These are phyloP conservation scores for Exophiala phaeomuriformis DNA, from an alignment of 2,329 filamentous ascomycete species.

Conservation along the genomic window DNA sequence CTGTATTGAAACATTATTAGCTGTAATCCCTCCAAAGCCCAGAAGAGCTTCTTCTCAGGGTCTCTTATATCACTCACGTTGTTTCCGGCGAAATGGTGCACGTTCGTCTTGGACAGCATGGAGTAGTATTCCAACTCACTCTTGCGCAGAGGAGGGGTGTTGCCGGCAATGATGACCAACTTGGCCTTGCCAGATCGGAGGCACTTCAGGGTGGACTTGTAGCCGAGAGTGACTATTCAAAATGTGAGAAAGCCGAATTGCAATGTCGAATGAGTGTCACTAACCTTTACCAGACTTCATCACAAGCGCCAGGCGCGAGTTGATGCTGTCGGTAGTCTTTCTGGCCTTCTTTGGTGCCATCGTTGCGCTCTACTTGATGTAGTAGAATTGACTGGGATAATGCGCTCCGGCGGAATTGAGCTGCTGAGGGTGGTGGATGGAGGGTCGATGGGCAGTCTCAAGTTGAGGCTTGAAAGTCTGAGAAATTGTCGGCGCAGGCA, in stretches of 20 bases:
- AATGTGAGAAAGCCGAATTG: slow-evolving; percentile 7
- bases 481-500: neutral
- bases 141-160: slow-evolving; percentile 97
- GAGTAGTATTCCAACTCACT: slow-evolving; percentile 76
- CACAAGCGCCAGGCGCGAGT: slow-evolving; percentile 61
- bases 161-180: slow-evolving; percentile 91
- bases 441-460: neutral
- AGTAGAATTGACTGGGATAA: slow-evolving; percentile 26
- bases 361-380: slow-evolving; percentile 37
- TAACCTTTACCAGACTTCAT: slow-evolving; percentile 58
- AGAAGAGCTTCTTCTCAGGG: slow-evolving; percentile 85
- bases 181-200: slow-evolving; percentile 96
- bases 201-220: slow-evolving; percentile 83
- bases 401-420: slow-evolving; percentile 34
- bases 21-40: slow-evolving; percentile 79
- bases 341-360: slow-evolving; percentile 63
- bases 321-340: slow-evolving; percentile 76
- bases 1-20: slow-evolving; percentile 45
- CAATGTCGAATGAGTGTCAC: slow-evolving; percentile 9
- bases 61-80: slow-evolving; percentile 71
- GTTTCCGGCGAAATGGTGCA: slow-evolving; percentile 97
- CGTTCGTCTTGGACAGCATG: slow-evolving; percentile 57
- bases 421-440: slow-evolving; percentile 7
- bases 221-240: slow-evolving; percentile 68
- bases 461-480: neutral